Conservation (phyloP, 257 asterid species). For the Jacaranda copaia region DNA sequence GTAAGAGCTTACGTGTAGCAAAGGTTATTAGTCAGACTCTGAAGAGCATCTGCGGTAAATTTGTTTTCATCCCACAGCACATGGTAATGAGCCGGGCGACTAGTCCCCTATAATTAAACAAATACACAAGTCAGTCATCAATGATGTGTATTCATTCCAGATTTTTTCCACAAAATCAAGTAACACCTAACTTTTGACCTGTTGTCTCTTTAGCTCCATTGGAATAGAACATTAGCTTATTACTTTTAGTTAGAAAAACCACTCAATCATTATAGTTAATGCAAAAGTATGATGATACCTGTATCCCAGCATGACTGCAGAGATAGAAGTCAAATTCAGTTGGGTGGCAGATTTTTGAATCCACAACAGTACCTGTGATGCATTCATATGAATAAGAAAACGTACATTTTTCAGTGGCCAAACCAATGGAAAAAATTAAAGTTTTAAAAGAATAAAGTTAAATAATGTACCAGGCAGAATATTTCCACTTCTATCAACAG, state of each 20-base stretch:
- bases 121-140: not conserved
- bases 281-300: slow-evolving; percentile 47
- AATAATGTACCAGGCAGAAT: slow-evolving; percentile 76
- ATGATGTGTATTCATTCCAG: not conserved
- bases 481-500: slow-evolving; percentile 87
- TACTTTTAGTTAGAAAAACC: too few relatives aligned
- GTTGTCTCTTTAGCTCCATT: too few relatives aligned
- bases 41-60: slow-evolving; percentile 84
- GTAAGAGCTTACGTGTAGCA: slow-evolving; percentile 80
- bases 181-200: too few relatives aligned
- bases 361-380: slow-evolving; percentile 87
- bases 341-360: slow-evolving; percentile 92
- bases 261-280: too few relatives aligned
- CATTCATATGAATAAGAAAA: slow-evolving; percentile 6
- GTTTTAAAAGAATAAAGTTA: not conserved
- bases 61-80: slow-evolving; percentile 97
- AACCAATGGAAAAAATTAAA: not conserved
- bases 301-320: slow-evolving; percentile 98
- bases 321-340: slow-evolving; percentile 96
- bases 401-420: not conserved
- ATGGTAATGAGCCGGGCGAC: slow-evolving; percentile 96
- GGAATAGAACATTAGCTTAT: too few relatives aligned
- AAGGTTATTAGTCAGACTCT: slow-evolving; percentile 82
- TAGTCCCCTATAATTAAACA: slow-evolving; percentile 62
- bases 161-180: not conserved